phyloP scores from a whole-genome alignment of 805 yeast genomes.

The Cyberlindnera galapagoensis region DNA sequence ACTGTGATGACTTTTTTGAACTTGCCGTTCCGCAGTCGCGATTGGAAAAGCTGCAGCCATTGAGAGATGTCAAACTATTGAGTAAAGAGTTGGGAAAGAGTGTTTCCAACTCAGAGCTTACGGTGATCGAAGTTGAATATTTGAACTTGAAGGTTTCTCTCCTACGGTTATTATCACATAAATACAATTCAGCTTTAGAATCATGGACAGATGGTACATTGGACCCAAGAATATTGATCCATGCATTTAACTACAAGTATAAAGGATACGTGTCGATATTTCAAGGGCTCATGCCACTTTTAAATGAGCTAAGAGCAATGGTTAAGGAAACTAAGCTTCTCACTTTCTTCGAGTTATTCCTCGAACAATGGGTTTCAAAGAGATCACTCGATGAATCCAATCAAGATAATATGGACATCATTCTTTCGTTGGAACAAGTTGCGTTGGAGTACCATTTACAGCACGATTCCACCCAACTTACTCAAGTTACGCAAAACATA shows the following conservation, averaged over 20 bases:
- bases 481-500: slow-evolving; percentile 3
- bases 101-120: slow-evolving; percentile 29
- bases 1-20: slow-evolving; percentile 8
- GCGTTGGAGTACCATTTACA: slow-evolving; percentile 10
- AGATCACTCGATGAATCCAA: slow-evolving; percentile 5
- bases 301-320: slow-evolving; percentile 8
- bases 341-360: slow-evolving; percentile 15
- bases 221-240: slow-evolving; percentile 19
- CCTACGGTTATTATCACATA: slow-evolving; percentile 20
- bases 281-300: slow-evolving; percentile 13
- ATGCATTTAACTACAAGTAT: slow-evolving; percentile 13
- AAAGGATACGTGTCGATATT: slow-evolving; percentile 19
- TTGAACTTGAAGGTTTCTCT: slow-evolving; percentile 30
- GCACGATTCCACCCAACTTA: slow-evolving; percentile 8
- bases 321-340: slow-evolving; percentile 16
- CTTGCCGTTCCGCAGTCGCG: slow-evolving; percentile 19
- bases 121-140: slow-evolving; percentile 32
- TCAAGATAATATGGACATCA: slow-evolving; percentile 11
- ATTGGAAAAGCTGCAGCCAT: slow-evolving; percentile 10
- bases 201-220: slow-evolving; percentile 29
- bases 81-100: slow-evolving; percentile 24
- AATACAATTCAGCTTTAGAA: slow-evolving; percentile 14
- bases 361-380: slow-evolving; percentile 20
- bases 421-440: slow-evolving; percentile 15
- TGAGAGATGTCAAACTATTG: slow-evolving; percentile 6